Evolutionary conservation across 805 yeast genomes (phyloP).

Genomic region (Alloascoidea africana): DNA sequence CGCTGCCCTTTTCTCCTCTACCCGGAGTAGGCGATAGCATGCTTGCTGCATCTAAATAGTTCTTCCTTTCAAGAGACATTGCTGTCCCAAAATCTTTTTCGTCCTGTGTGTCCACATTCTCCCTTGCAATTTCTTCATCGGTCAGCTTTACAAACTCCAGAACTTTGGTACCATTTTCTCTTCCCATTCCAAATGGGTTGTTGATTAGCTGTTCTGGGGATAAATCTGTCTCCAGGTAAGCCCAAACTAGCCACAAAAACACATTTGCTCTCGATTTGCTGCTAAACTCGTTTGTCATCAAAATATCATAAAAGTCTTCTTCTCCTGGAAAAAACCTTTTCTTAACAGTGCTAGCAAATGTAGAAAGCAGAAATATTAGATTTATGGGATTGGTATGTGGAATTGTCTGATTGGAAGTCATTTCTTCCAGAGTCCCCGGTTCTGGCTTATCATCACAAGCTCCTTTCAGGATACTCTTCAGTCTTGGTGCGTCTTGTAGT

Average conservation of each 20-base stretch:
- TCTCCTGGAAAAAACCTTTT: constrained; percentile 19
- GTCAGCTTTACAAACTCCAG: constrained; percentile 20
- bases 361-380: constrained; percentile 57
- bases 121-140: constrained; percentile 15
- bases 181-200: constrained; percentile 41
- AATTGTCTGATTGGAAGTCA: constrained; percentile 16
- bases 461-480: constrained; percentile 79
- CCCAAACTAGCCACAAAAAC: constrained; percentile 73
- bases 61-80: constrained; percentile 21
- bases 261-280: constrained; percentile 56
- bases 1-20: constrained; percentile 1
- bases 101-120: constrained; percentile 27
- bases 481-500: constrained; percentile 87
- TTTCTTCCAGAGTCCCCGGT: constrained; percentile 31
- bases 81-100: constrained; percentile 28
- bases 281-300: constrained; percentile 43
- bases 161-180: constrained; percentile 20
- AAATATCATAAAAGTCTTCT: constrained; percentile 54
- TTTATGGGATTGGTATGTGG: constrained; percentile 58
- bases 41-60: constrained; percentile 16
- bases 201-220: constrained; percentile 28
- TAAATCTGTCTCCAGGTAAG: constrained; percentile 63
- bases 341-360: constrained; percentile 37
- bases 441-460: constrained; percentile 58
- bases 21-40: constrained; percentile 4